Conservation (phyloP, 768 basidiomycete species). For the Mycena chlorophos region DNA sequence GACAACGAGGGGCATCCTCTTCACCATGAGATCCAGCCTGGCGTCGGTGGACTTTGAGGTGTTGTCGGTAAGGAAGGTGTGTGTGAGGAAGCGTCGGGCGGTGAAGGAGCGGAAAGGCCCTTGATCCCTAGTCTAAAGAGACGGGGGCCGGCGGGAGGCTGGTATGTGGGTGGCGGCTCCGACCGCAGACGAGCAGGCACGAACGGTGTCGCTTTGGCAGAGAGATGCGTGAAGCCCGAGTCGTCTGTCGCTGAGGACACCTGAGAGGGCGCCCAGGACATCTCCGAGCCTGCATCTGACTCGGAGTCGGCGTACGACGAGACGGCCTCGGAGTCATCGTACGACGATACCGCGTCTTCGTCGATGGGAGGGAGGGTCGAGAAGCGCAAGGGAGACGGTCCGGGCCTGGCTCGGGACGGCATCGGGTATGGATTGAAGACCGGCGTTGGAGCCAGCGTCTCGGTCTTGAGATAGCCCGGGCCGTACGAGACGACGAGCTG, state of each 20-base stretch:
- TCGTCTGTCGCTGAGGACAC: too few relatives aligned
- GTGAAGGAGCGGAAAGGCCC: not conserved
- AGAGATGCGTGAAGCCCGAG: not conserved
- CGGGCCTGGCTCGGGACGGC: slow-evolving; percentile 6
- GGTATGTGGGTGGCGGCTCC: too few relatives aligned
- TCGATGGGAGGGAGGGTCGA: slow-evolving; percentile 3
- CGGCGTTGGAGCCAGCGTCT: slow-evolving; percentile 3
- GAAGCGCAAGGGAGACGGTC: slow-evolving; percentile 2
- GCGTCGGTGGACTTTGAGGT: too few relatives aligned
- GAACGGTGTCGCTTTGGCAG: not conserved
- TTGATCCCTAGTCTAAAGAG: not conserved
- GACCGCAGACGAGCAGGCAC: not conserved
- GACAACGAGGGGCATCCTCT: too few relatives aligned
- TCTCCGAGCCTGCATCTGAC: slow-evolving; percentile 9
- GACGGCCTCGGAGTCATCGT: slow-evolving; percentile 1
- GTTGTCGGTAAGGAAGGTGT: too few relatives aligned
- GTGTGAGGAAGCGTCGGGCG: too few relatives aligned
- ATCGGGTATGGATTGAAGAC: slow-evolving; percentile 9
- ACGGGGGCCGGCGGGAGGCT: not conserved
- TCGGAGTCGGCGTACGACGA: not conserved
- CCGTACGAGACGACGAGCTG: slow-evolving; percentile 12
- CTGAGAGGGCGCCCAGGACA: slow-evolving; percentile 8
- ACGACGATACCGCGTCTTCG: not conserved
- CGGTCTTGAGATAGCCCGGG: slow-evolving; percentile 16
- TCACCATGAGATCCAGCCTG: too few relatives aligned